Percentiles rank a stretch among this genome's conserved stretches.
phyloP scores from a whole-genome alignment of 495 filamentous ascomycete species.

The Pyrenopolyporus hunteri region DNA sequence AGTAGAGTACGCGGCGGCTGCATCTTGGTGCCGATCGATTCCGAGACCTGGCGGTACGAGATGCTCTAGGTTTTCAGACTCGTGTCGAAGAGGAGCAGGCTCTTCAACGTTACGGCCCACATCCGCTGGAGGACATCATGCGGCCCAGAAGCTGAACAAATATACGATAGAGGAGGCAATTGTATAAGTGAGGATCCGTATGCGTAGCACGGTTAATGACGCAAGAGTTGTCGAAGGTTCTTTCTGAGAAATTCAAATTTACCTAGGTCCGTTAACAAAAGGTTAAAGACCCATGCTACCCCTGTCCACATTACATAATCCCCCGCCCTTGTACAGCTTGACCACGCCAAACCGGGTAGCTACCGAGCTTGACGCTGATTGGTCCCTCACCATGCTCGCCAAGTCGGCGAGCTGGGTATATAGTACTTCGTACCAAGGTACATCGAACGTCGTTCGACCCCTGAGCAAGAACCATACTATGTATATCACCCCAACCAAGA shows the following conservation, averaged over 20 bases:
- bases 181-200: too few relatives aligned
- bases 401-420: too few relatives aligned
- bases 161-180: too few relatives aligned
- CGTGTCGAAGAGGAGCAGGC: neutral
- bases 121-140: neutral
- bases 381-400: neutral
- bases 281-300: neutral
- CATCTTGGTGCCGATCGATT: conserved; percentile 24
- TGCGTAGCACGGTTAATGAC: too few relatives aligned
- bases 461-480: too few relatives aligned
- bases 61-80: neutral
- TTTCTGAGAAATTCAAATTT: conserved; percentile 1
- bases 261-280: neutral
- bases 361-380: too few relatives aligned
- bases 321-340: neutral
- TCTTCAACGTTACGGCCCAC: conserved; percentile 11
- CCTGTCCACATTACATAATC: neutral
- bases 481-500: too few relatives aligned
- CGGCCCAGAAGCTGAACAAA: too few relatives aligned
- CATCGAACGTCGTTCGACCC: too few relatives aligned
- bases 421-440: too few relatives aligned
- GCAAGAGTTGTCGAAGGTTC: neutral
- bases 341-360: too few relatives aligned
- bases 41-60: neutral
- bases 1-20: conserved; percentile 27